Evolutionary conservation across 306 rosid species (phyloP).

Genomic region (Vigna reflexopilosa): DNA sequence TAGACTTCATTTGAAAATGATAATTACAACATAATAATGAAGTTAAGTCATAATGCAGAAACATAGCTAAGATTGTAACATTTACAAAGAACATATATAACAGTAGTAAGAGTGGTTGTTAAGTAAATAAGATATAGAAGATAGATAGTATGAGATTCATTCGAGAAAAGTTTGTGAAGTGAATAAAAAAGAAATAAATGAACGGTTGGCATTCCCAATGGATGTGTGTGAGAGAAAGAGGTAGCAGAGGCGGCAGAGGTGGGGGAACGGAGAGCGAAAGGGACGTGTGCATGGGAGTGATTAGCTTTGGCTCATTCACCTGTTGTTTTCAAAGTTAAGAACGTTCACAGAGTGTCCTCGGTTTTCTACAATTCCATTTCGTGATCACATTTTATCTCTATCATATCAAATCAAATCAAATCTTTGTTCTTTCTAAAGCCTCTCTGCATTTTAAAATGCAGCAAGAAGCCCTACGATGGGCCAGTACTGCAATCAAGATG

Average conservation of each 20-base stretch:
- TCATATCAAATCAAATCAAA: slow-evolving; percentile 47
- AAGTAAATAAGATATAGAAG: no score
- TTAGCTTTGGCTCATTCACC: slow-evolving; percentile 80
- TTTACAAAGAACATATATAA: no score
- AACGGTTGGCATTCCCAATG: slow-evolving; percentile 69
- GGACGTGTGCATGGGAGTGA: slow-evolving; percentile 97
- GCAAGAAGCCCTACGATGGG: background rate
- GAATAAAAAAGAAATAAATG: slow-evolving; percentile 32
- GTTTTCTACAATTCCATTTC: slow-evolving; percentile 78
- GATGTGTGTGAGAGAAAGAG: slow-evolving; percentile 43
- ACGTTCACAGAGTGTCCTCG: slow-evolving; percentile 59
- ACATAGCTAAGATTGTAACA: no score
- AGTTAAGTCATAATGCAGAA: no score
- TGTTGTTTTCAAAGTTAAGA: slow-evolving; percentile 82
- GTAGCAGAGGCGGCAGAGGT: slow-evolving; percentile 65
- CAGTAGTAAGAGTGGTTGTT: no score
- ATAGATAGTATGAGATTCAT: background rate
- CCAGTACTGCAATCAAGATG: slow-evolving; percentile 45
- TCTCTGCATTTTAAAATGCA: background rate
- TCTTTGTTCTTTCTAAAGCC: slow-evolving; percentile 41
- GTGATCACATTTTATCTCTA: slow-evolving; percentile 19
- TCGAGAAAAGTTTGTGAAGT: background rate
- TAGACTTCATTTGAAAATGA: no score
- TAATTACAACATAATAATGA: no score
- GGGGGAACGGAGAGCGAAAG: slow-evolving; percentile 75